Evolutionary conservation across 108 stramenopile species (phyloP).

Genomic region (Cyclotella distinguenda): DNA sequence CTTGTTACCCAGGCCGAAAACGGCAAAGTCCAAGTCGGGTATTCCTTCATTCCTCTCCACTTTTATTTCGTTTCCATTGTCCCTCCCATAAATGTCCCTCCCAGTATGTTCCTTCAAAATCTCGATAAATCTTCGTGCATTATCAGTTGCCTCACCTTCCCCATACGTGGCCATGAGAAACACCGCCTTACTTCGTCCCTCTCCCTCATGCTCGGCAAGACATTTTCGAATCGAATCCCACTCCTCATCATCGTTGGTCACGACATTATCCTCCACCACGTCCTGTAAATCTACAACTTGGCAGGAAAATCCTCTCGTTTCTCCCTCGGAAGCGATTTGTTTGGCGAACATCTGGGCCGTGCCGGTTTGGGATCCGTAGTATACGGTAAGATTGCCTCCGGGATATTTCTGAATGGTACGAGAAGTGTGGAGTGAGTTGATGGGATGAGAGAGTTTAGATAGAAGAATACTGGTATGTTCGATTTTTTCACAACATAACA

Average conservation of each 20-base stretch:
- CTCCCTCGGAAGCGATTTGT: constrained; percentile 76
- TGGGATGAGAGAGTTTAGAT: no score
- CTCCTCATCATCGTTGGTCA: neutral
- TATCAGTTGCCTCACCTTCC: constrained; percentile 99
- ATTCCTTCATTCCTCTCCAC: constrained; percentile 7
- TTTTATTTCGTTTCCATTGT: neutral
- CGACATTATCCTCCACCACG: constrained; percentile 53
- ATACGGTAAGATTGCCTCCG: constrained; percentile 75
- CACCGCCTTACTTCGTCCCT: constrained; percentile 43
- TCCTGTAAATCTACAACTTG: constrained; percentile 91
- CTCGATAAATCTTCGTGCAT: constrained; percentile 80
- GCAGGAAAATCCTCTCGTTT: constrained; percentile 77
- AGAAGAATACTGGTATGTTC: no score
- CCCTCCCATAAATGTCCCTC: constrained; percentile 34
- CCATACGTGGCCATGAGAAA: constrained; percentile 98
- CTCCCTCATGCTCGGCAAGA: neutral
- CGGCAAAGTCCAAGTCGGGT: constrained; percentile 70
- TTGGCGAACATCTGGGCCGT: constrained; percentile 97
- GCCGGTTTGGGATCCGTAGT: constrained; percentile 97
- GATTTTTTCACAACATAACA: no score
- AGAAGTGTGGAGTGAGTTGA: no score
- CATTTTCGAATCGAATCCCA: neutral
- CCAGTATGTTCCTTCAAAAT: constrained; percentile 57
- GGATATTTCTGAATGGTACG: constrained; percentile 66
- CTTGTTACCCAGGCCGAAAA: constrained; percentile 97